Base-by-base conservation (phyloP, 1,284 basidiomycete genomes). In the Testicularia cyperi region DNA sequence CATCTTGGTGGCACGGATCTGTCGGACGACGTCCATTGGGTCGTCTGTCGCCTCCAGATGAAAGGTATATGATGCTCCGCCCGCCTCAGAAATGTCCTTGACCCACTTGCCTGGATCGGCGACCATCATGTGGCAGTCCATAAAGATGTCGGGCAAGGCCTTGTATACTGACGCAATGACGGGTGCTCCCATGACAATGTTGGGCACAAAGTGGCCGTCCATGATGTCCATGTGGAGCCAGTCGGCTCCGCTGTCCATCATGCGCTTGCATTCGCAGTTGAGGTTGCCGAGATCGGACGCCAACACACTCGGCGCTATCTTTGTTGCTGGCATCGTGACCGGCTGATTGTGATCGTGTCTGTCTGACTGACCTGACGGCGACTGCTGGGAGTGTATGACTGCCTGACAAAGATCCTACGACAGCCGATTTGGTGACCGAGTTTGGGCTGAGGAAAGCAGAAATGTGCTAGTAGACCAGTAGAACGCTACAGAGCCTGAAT, bases 91-190 rank as follows among this genome's bases (percentile, higher is more conserved):
- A 54, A 98, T 88, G 72, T 94, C 92, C 65, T 91, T 82, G 27
- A 99, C 89, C 95, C 95, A 98, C 88, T 96, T 71, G 1, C 88
- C 88, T 2, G 95, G 95, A 55, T 97, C 82, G 0, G 92, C 79
- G 14, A 99, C 95, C 95, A 99, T 99, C 95, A 98, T 98, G 80
- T 99, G 95, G 79, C 92, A 97, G 79, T 99, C 95, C 94, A 99
- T 98, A 80, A 92, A 98, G 65, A 96, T 94, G 45, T 86, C 88
- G 5, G 92, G 92, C 16, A 97, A 83, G 34, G 86, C 84, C 78
- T 92, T 92, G 44, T 83, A 81, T n/a, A 99, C 87, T 62, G 86
- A 90, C 16, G 86, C 81, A 26, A 98, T 83, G 38, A 98, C 84
- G 3, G 94, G 94, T 21, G 92, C 86, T 44, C 91, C 90, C 92